Percentiles rank a stretch among this genome's conserved stretches.
Conservation (phyloP, 78 protist species). For the Monosiga brevicollis region DNA sequence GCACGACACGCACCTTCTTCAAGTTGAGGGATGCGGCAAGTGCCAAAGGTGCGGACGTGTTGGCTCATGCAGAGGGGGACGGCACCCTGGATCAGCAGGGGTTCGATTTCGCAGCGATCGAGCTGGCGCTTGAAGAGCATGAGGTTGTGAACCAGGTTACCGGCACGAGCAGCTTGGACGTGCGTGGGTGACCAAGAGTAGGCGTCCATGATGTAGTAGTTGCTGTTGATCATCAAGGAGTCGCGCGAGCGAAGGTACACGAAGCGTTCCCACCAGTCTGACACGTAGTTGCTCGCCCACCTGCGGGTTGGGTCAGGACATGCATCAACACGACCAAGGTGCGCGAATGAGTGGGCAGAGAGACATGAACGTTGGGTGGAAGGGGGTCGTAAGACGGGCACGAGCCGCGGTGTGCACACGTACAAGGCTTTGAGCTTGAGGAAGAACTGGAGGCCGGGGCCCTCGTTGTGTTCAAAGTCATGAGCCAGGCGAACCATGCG, state of each 20-base stretch:
- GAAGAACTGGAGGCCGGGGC: neutral
- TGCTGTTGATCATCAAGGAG: conserved; percentile 52
- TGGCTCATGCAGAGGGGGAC: conserved; percentile 70
- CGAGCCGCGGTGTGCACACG: neutral
- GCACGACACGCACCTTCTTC: conserved; percentile 16
- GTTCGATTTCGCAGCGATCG: conserved; percentile 16
- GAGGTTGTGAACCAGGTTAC: neutral
- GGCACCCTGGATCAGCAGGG: conserved; percentile 20
- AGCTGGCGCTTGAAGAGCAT: conserved; percentile 3
- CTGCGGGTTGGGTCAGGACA: neutral
- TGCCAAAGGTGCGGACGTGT: conserved; percentile 32
- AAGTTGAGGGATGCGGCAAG: conserved; percentile 37
- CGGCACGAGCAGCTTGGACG: conserved; percentile 38
- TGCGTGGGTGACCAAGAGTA: neutral
- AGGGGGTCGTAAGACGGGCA: too few relatives aligned
- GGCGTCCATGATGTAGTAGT: conserved; percentile 40
- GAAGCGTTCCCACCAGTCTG: conserved; percentile 64
- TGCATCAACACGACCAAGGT: too few relatives aligned
- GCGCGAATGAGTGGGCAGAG: too few relatives aligned
- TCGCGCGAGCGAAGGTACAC: conserved; percentile 50
- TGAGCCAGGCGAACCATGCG: neutral
- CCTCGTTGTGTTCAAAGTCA: conserved; percentile 16
- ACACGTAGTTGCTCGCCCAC: conserved; percentile 3
- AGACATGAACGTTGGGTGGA: too few relatives aligned
- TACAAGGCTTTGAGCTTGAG: neutral